Evolutionary conservation across 2,329 filamentous ascomycete genomes (phyloP), one percentile per base, ranked within the genome.

Genomic region (Aspergillus alliaceus): DNA sequence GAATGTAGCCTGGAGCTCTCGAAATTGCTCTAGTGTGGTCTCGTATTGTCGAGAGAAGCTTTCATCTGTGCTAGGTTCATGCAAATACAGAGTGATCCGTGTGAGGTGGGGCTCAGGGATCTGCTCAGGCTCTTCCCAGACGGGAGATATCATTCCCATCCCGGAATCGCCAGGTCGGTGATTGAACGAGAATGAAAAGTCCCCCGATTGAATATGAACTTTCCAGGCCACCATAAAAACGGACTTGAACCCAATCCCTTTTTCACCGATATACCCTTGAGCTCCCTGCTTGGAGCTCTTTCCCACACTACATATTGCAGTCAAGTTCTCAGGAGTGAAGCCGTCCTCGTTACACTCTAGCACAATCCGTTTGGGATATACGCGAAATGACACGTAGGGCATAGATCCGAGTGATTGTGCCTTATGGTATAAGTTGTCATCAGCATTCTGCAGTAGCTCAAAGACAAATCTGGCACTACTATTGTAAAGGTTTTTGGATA

Each of bases 111-210:
- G 15, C n/a, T 55, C 29, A 24, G 44, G 54, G 4, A 48, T 25
- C 4, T 39, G 32, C 7, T 56, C 34, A 11, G 25, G n/a, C 0
- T 63, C 46, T 40, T 66, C 58, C 51, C 69, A 66, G 1, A 69
- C 71, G 52, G 82, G 81, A 0, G 75, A 76, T 1, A 83, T 75
- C 80, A 84, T 84, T 1, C 81, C 82, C 34, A 84, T 67, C 1
- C 81, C 82, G 0, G 73, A 71, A 2, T 80, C n/a, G 2, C 15
- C 35, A 34, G 32, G 32, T 34, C 32, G 77, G 55, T 76, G 67
- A n/a, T 67, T 44, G 46, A 76, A 77, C 2, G 55, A 63, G 56
- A 78, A 78, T 0, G 70, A 74, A 59, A 70, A 77, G 1, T 66
- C 24, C 1, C 70, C 71, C 0, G 76, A 79, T 51, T 77, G 75